Base-by-base conservation (phyloP, 345 rosid genomes). In the Excoecaria cochinchinensis region DNA sequence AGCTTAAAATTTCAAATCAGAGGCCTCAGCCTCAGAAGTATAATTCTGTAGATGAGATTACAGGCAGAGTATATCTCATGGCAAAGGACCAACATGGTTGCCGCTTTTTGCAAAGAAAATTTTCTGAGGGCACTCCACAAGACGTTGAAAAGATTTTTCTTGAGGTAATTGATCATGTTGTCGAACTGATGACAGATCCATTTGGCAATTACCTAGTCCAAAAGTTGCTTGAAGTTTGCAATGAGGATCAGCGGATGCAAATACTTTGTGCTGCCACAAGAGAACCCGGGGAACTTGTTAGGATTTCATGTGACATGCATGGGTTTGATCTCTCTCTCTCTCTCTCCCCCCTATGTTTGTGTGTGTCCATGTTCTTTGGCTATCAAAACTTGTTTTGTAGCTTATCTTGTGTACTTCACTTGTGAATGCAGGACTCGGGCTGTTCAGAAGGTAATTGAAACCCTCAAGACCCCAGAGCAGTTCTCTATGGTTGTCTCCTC, bases 1-100 rank as follows among this genome's bases (percentile, higher is more conserved):
- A 82, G 76, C 61, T 82, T 75, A 86, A 82, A 69, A 81, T 53
- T 72, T 56, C 31, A 39, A 82, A 85, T 82, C 39, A 79, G 16
- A 76, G 83, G 85, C 66, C 87, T 60, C 91, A 76, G 51, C 80
- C 85, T 85, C 85, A 68, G 74, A 89, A 84, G 70, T 89, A 75
- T 58, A 80, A 63, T 74, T 82, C 83, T 58, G 78, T 87, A 47
- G 91, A 86, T 67, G 97, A 90, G 71, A 84, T 80, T 31, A 84
- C 78, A 36, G 88, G 88, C 75, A 88, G 68, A 80, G 87, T 90
- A 74, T 86, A 82, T 77, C 84, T 80, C 78, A 79, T 92, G 89
- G 91, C 92, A 0, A 92, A 89, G 76, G 97, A 90, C 71, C 97
- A 92, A 72, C 84, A 89, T 52, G 97, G 97, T 36, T 89, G 97